Evolutionary conservation across 2,329 filamentous ascomycete species (phyloP).

Genomic region (Pseudopyricularia cyperi): DNA sequence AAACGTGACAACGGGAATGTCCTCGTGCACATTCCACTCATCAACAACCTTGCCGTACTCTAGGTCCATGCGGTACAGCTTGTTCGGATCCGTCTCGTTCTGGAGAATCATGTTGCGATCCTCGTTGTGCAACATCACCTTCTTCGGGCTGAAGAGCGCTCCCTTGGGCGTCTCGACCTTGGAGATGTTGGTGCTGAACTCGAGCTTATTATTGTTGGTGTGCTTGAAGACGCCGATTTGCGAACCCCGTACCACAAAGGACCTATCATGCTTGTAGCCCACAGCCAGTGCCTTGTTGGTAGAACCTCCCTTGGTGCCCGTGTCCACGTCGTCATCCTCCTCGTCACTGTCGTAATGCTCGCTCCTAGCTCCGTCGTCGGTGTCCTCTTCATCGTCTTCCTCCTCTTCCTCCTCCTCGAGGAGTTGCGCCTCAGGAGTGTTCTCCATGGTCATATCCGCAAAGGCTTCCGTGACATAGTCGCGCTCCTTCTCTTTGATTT

Average conservation of each 20-base stretch:
- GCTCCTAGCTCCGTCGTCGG: constrained; percentile 43
- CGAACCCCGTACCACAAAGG: constrained; percentile 90
- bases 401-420: constrained; percentile 28
- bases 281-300: constrained; percentile 92
- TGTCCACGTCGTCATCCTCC: constrained; percentile 69
- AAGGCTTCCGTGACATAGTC: constrained; percentile 95
- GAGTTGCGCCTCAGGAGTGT: constrained; percentile 33
- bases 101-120: constrained; percentile 85
- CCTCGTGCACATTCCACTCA: constrained; percentile 96
- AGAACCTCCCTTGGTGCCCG: constrained; percentile 53
- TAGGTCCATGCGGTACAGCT: constrained; percentile 91
- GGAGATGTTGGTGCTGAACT: constrained; percentile 95
- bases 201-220: constrained; percentile 77
- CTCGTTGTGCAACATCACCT: constrained; percentile 90
- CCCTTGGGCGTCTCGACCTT: constrained; percentile 85
- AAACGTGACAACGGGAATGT: constrained; percentile 85
- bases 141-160: constrained; percentile 83
- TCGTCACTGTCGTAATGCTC: constrained; percentile 46
- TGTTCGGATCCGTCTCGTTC: constrained; percentile 71
- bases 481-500: constrained; percentile 80
- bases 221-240: constrained; percentile 99
- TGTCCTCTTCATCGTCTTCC: constrained; percentile 39
- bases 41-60: constrained; percentile 97
- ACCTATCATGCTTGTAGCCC: constrained; percentile 92
- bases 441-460: constrained; percentile 86